phyloP scores from a whole-genome alignment of 2,329 filamentous ascomycete genomes.

The Sclerotinia glacialis region DNA sequence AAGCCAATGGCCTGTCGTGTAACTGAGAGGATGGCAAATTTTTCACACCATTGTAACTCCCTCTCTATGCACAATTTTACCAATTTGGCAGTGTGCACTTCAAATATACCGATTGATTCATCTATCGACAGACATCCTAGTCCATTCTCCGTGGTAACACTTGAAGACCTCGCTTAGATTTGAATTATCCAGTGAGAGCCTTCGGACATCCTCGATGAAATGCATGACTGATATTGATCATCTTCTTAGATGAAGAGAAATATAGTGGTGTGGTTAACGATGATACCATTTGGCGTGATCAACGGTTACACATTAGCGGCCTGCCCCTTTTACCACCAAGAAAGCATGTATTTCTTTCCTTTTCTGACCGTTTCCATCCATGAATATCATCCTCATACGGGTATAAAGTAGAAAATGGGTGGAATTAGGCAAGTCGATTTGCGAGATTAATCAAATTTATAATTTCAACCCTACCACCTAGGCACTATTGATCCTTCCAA shows the following conservation, averaged over 20 bases:
- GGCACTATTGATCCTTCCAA: background rate
- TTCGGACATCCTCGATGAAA: constrained; percentile 7
- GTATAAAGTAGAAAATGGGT: background rate
- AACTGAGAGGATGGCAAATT: constrained; percentile 14
- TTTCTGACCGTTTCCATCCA: background rate
- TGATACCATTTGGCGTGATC: constrained; percentile 17
- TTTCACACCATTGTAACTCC: constrained; percentile 16
- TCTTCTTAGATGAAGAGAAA: background rate
- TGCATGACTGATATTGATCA: constrained; percentile 9
- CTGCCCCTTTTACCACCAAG: background rate
- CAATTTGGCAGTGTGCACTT: background rate
- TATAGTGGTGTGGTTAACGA: constrained; percentile 6
- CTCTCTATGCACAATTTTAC: constrained; percentile 13
- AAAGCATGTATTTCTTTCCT: background rate
- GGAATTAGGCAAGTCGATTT: background rate
- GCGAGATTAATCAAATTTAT: background rate
- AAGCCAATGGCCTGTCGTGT: constrained; percentile 13
- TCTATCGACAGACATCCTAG: constrained; percentile 8
- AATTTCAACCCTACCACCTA: constrained; percentile 5
- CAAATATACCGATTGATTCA: constrained; percentile 6
- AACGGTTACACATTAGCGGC: constrained; percentile 13
- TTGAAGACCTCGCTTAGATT: background rate
- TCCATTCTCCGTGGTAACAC: background rate
- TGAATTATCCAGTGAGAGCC: background rate
- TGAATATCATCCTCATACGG: background rate